Evolutionary conservation across 257 asterid species (phyloP).

Genomic region (Ophiorrhiza pumila): DNA sequence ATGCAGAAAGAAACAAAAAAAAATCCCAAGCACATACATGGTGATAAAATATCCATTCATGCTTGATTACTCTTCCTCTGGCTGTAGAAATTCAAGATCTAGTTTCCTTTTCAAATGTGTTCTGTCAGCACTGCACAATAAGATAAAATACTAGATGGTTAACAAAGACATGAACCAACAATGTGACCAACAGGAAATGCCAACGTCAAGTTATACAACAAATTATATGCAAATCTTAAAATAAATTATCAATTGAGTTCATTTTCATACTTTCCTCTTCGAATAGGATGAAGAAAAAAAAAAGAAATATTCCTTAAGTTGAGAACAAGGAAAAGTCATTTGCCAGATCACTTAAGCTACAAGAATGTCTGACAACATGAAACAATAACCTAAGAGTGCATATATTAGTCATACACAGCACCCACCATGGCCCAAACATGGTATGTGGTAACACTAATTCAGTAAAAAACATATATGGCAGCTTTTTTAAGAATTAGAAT

Average conservation of each 20-base stretch:
- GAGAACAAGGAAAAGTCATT: not conserved
- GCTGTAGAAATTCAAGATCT: constrained; percentile 90
- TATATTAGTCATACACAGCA: not conserved
- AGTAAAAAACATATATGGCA: not conserved
- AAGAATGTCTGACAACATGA: not conserved
- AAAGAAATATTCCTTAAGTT: no score
- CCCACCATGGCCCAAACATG: not conserved
- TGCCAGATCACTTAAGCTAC: not conserved
- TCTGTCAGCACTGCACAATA: constrained; percentile 76
- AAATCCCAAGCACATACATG: not conserved
- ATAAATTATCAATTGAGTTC: not conserved
- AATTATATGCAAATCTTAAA: no score
- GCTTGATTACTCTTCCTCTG: constrained; percentile 39
- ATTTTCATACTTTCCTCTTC: not conserved
- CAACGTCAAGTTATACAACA: not conserved
- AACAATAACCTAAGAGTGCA: not conserved
- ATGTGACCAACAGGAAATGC: not conserved
- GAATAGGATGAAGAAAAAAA: no score
- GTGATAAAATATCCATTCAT: not conserved
- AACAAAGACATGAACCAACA: not conserved
- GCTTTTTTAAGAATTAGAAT: not conserved
- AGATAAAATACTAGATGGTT: constrained; percentile 5
- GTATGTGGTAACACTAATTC: not conserved
- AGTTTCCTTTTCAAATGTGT: constrained; percentile 92
- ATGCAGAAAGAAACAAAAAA: not conserved